Conservation (phyloP, 768 basidiomycete genomes). For the Mycena rebaudengoi region DNA sequence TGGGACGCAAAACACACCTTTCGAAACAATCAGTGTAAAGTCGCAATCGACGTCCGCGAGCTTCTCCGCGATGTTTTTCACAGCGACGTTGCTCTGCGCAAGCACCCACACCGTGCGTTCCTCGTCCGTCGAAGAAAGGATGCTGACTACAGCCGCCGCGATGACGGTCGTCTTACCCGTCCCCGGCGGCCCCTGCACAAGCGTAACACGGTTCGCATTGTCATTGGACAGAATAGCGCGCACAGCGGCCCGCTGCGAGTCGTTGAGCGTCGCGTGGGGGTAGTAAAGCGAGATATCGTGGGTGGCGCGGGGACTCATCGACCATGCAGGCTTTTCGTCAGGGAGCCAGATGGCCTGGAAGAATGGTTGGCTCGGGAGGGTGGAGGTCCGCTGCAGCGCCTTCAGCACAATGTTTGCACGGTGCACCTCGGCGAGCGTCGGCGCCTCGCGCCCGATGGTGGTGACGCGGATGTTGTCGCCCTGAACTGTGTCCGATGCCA, state of each 20-base stretch:
- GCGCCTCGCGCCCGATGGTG: constrained; percentile 56
- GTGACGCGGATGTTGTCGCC: constrained; percentile 43
- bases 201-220: constrained; percentile 38
- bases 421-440: constrained; percentile 55
- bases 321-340: constrained; percentile 23
- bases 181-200: constrained; percentile 65
- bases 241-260: constrained; percentile 46
- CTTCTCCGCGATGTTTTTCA: constrained; percentile 84
- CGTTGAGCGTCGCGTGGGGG: constrained; percentile 40
- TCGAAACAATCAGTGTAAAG: constrained; percentile 72
- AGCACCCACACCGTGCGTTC: constrained; percentile 64
- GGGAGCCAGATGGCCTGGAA: constrained; percentile 46
- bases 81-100: constrained; percentile 81
- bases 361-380: constrained; percentile 44
- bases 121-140: constrained; percentile 37
- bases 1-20: constrained; percentile 19
- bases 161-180: constrained; percentile 75
- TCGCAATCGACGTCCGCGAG: constrained; percentile 55
- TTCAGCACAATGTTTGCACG: constrained; percentile 36
- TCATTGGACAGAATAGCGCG: constrained; percentile 41
- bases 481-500: constrained; percentile 30
- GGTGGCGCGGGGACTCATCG: neutral
- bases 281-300: constrained; percentile 27
- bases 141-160: constrained; percentile 53
- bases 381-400: constrained; percentile 34